These are phyloP conservation scores for Tricholomella constricta DNA, from an alignment of 768 basidiomycete genomes.

Conservation along the genomic window DNA sequence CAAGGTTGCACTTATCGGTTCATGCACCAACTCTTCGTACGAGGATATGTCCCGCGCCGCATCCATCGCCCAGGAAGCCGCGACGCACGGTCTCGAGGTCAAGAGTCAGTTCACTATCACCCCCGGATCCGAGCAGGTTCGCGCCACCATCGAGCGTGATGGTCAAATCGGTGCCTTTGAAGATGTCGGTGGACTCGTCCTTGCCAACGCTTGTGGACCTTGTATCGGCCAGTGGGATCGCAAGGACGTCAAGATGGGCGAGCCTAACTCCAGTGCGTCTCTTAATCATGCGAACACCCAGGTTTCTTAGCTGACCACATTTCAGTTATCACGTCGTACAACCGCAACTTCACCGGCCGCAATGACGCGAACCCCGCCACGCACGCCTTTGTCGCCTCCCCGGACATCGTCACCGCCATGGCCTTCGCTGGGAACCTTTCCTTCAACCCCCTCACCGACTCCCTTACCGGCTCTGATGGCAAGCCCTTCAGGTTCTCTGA, in stretches of 20 bases:
- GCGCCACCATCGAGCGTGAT: constrained; percentile 96
- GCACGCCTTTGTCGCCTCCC: constrained; percentile 93
- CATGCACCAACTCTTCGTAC: constrained; percentile 99
- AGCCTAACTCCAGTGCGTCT: constrained; percentile 87
- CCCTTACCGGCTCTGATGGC: constrained; percentile 86
- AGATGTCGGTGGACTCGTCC: constrained; percentile 84
- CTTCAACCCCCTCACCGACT: constrained; percentile 96
- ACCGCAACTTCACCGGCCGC: constrained; percentile 99
- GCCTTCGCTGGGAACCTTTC: constrained; percentile 91
- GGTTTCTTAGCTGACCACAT: constrained; percentile 14
- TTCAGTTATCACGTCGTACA: constrained; percentile 97
- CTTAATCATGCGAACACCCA: neutral
- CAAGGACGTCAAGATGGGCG: constrained; percentile 95
- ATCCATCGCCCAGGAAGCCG: constrained; percentile 88
- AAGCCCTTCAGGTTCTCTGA: constrained; percentile 97
- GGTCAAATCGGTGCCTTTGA: constrained; percentile 91
- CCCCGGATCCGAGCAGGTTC: constrained; percentile 97
- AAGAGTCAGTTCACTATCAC: constrained; percentile 98
- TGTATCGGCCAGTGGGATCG: constrained; percentile 99
- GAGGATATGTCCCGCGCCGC: constrained; percentile 99
- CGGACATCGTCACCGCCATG: constrained; percentile 95
- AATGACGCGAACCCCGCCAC: constrained; percentile 99
- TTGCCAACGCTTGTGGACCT: constrained; percentile 98
- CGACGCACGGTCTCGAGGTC: constrained; percentile 80
- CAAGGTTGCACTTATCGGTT: constrained; percentile 97